Conservation (phyloP, 257 asterid species). For the Lycium barbarum region DNA sequence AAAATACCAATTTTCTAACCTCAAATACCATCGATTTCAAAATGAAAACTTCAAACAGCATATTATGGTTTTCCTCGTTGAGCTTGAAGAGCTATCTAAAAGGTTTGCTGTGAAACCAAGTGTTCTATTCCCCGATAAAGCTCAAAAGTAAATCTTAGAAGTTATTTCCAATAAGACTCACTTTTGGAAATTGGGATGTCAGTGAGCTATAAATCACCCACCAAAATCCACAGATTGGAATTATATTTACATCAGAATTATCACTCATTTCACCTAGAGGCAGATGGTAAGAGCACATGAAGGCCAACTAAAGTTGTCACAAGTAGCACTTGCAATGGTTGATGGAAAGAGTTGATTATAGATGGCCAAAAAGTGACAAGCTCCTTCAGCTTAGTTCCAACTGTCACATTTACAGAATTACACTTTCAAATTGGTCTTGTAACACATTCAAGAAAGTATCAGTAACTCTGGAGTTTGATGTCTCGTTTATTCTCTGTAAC, state of each 20-base stretch:
- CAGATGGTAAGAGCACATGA: too few species aligned
- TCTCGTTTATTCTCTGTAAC: neutral
- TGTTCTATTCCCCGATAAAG: neutral
- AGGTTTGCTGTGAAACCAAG: neutral
- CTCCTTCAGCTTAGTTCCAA: neutral
- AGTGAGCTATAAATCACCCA: neutral
- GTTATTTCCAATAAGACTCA: neutral
- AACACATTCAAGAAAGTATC: neutral
- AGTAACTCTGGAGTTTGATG: neutral
- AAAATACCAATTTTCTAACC: neutral
- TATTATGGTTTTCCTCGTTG: neutral
- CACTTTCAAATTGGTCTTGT: neutral
- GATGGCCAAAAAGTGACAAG: neutral
- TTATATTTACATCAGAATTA: too few species aligned
- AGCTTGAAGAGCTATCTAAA: neutral
- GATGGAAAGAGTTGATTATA: too few species aligned
- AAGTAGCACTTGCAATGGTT: too few species aligned
- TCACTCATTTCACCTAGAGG: too few species aligned
- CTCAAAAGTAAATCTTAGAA: neutral
- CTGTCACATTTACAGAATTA: neutral
- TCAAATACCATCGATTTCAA: constrained; percentile 10
- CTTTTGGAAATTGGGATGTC: neutral
- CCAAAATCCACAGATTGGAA: neutral
- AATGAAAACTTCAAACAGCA: constrained; percentile 1
- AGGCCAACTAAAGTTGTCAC: too few species aligned